Evolutionary conservation across 345 rosid species (phyloP), one percentile per base, ranked within the genome.

Genomic region (Eucalyptus melliodora): DNA sequence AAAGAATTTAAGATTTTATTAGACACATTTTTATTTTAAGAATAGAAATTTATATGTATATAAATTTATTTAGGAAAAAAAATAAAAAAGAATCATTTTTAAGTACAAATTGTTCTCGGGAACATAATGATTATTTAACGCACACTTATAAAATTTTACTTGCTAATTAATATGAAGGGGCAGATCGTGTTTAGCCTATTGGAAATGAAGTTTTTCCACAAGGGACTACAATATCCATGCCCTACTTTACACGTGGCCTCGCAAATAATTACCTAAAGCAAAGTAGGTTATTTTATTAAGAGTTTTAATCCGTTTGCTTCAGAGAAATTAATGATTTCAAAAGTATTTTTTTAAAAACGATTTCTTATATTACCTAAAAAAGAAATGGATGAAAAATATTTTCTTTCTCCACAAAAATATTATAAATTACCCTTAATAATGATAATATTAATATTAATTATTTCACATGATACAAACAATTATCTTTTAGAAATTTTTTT

Each of bases 41-140:
- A 53, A 53, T 21, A 19, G 0, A 53, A 53, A 8, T 19, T 53
- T 53, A 19, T 0, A 53, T 53, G 0, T 1, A 53, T 0, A 53
- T 0, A 53, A 53, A 53, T 0, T 53, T 1, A 1, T 53, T 21
- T 53, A 21, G 0, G 1, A 2, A 53, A 53, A 0, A 7, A 0
- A 53, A 53, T 3, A 53, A 53, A 53, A 53, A 53, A 53, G 6
- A 17, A 51, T 7, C 0, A 17, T 51, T 17, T 51, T 53, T 53
- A 53, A 53, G 2, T 1, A 19, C 19, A 19, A 53, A 53, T 53
- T 53, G 0, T 53, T 53, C 0, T 8, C 1, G 9, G 1, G 0
- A 19, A 53, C 1, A 53, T 0, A 53, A 53, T 53, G 0, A 53
- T 53, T 8, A 53, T 53, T 1, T 1, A 51, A 51, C 1, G 4